Percentiles rank a stretch among this genome's conserved stretches.
phyloP scores from a whole-genome alignment of 129 eudicot genomes.

The Oenanthe sinensis region DNA sequence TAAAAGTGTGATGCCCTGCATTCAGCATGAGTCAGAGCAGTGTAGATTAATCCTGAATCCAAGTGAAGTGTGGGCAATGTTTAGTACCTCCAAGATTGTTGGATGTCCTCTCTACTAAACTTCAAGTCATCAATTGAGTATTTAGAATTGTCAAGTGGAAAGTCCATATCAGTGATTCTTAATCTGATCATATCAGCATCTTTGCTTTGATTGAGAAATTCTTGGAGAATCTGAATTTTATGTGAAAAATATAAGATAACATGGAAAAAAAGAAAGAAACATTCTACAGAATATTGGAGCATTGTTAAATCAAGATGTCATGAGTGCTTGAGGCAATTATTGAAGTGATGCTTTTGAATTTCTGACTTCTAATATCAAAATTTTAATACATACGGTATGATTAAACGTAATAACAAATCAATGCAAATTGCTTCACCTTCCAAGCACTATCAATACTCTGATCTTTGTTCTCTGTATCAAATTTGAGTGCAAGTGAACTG shows the following conservation, averaged over 20 bases:
- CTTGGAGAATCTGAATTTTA: constrained; percentile 60
- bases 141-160: constrained; percentile 48
- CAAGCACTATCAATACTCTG: constrained; percentile 94
- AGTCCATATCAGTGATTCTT: constrained; percentile 38
- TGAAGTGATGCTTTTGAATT: background rate
- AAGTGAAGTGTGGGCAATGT: constrained; percentile 1
- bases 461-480: constrained; percentile 69
- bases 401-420: background rate
- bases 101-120: constrained; percentile 48
- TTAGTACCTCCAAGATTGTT: constrained; percentile 66
- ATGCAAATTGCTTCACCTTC: constrained; percentile 44
- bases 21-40: constrained; percentile 3
- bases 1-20: constrained; percentile 73
- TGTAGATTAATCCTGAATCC: constrained; percentile 4
- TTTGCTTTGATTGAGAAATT: constrained; percentile 61
- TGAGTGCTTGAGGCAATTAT: background rate
- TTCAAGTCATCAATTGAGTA: constrained; percentile 52
- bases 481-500: constrained; percentile 85
- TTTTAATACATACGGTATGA: background rate
- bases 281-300: background rate
- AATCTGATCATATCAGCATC: constrained; percentile 35
- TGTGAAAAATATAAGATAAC: constrained; percentile 6
- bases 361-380: background rate
- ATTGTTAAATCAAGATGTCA: background rate
- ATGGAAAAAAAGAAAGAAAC: background rate